phyloP scores from a whole-genome alignment of 2,329 filamentous ascomycete genomes.

The Fusarium chlamydosporum region DNA sequence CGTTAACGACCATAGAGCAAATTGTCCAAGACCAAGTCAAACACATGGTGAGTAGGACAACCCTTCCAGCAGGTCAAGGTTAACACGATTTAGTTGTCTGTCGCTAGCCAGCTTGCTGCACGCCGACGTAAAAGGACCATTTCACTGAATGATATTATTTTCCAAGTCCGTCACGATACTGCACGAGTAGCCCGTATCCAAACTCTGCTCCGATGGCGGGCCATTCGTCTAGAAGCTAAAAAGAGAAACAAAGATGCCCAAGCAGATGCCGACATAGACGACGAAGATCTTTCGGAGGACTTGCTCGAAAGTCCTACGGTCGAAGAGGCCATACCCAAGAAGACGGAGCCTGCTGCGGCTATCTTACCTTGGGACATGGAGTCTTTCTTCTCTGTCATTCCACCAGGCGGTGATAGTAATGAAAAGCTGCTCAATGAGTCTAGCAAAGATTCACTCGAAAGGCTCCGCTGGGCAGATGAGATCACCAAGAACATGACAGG shows the following conservation, averaged over 20 bases:
- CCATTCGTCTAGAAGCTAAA: conserved; percentile 88
- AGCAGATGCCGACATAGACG: conserved; percentile 82
- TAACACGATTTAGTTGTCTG: conserved; percentile 71
- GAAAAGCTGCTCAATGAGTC: conserved; percentile 78
- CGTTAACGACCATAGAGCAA: conserved; percentile 92
- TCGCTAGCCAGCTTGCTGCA: conserved; percentile 88
- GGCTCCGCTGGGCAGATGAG: conserved; percentile 93
- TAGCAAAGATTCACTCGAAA: conserved; percentile 87
- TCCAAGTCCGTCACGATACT: conserved; percentile 94
- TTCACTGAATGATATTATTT: conserved; percentile 90
- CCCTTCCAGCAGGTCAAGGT: accelerated
- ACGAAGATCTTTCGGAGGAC: conserved; percentile 73
- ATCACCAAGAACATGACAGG: conserved; percentile 95
- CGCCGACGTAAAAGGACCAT: conserved; percentile 91
- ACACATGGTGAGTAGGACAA: conserved; percentile 75
- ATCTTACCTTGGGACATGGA: conserved; percentile 94
- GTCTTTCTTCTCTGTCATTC: conserved; percentile 88
- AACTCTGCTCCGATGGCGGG: conserved; percentile 97
- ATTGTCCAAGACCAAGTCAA: conserved; percentile 96
- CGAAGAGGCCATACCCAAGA: conserved; percentile 70
- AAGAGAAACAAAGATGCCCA: conserved; percentile 3
- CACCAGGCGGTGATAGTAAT: conserved; percentile 75
- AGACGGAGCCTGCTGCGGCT: conserved; percentile 87
- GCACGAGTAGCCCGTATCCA: conserved; percentile 93
- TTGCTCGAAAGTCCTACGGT: conserved; percentile 76